Conservation (phyloP, 1,284 basidiomycete species). For the Rhodotorula sp. region DNA sequence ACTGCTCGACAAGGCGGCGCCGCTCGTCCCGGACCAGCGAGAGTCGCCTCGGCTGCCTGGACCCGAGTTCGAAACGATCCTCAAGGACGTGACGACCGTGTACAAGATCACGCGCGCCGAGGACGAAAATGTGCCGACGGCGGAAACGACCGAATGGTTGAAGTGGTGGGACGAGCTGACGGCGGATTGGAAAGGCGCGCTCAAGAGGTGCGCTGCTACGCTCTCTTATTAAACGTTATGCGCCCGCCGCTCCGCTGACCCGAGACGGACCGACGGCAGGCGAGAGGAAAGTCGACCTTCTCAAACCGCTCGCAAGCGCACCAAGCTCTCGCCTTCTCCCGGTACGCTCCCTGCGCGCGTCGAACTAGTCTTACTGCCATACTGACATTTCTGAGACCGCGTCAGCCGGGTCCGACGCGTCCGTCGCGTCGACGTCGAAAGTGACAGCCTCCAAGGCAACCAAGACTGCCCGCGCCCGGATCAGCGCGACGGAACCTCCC, state of each 20-base stretch:
- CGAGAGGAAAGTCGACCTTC: slow-evolving; percentile 11
- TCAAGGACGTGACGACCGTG: slow-evolving; percentile 25
- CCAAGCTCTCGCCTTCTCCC: slow-evolving; percentile 20
- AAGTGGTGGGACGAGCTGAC: slow-evolving; percentile 20
- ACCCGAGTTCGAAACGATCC: slow-evolving; percentile 14
- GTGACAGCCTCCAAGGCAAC: neutral
- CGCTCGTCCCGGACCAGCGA: neutral
- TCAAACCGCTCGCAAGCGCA: slow-evolving; percentile 8
- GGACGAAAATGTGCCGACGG: neutral
- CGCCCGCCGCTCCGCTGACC: neutral
- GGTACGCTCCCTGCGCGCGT: neutral
- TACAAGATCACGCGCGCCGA: slow-evolving; percentile 23
- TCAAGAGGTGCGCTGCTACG: neutral
- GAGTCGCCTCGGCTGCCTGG: slow-evolving; percentile 6
- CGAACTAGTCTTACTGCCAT: neutral
- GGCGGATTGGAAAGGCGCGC: slow-evolving; percentile 14
- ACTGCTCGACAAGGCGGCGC: neutral
- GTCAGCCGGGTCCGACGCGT: slow-evolving; percentile 11
- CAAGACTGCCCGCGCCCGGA: slow-evolving; percentile 10
- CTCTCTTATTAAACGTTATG: neutral
- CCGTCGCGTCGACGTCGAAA: neutral
- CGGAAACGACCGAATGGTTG: slow-evolving; percentile 18
- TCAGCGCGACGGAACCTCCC: neutral
- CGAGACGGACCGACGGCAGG: neutral
- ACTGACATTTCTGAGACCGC: no score